Percentiles rank a stretch among this genome's conserved stretches.
These are phyloP conservation scores for Elymus sibiricus DNA, from an alignment of 176 grass and related monocot species.

Conservation along the genomic window DNA sequence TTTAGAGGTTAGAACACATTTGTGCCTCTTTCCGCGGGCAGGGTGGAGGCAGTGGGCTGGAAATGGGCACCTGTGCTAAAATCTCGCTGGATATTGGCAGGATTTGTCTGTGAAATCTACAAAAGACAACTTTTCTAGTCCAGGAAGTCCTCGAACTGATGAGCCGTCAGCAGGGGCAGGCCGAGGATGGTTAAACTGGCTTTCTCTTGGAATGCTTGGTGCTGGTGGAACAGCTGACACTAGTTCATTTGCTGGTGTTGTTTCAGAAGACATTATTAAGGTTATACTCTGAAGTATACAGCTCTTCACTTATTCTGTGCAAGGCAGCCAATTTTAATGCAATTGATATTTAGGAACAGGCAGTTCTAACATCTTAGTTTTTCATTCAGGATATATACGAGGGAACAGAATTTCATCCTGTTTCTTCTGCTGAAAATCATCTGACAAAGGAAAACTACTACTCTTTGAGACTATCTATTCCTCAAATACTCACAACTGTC, in stretches of 20 bases:
- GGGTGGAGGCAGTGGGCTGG: background rate
- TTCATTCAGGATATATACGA: conserved; percentile 87
- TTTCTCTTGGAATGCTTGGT: conserved; percentile 99
- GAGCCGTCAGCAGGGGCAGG: conserved; percentile 54
- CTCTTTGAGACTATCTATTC: conserved; percentile 57
- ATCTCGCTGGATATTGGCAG: conserved; percentile 44
- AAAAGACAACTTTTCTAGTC: conserved; percentile 39
- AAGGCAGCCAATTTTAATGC: background rate
- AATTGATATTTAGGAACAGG: conserved; percentile 26
- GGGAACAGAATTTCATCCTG: conserved; percentile 87
- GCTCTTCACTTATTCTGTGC: background rate
- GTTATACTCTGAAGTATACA: conserved; percentile 31
- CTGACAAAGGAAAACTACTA: conserved; percentile 56
- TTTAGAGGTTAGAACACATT: background rate
- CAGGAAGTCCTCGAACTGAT: conserved; percentile 57
- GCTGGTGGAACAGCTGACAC: conserved; percentile 84
- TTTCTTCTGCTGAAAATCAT: conserved; percentile 60
- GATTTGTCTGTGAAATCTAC: conserved; percentile 56
- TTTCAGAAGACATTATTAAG: conserved; percentile 99
- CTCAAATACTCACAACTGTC: conserved; percentile 55
- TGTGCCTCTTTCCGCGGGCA: background rate
- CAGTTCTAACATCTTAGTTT: conserved; percentile 27
- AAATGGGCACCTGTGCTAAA: conserved; percentile 6
- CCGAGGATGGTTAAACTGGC: conserved; percentile 92
- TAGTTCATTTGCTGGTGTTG: conserved; percentile 86